Evolutionary conservation across 2,329 filamentous ascomycete species (phyloP).

Genomic region (Colletotrichum brevisporum): DNA sequence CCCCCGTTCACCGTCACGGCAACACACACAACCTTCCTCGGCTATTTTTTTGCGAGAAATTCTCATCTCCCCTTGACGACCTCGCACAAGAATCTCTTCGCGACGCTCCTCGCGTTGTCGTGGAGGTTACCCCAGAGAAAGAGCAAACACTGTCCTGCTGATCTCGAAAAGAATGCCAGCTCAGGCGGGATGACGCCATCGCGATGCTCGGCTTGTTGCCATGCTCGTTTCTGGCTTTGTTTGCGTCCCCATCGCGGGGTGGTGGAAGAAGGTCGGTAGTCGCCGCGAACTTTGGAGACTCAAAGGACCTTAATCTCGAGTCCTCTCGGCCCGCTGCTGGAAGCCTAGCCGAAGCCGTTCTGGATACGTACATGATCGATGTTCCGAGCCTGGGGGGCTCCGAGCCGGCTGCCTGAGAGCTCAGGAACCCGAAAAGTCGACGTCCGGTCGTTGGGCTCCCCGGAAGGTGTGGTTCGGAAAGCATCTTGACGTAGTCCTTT

Average conservation of each 20-base stretch:
- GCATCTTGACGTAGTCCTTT: too few species aligned
- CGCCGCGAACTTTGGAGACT: neutral
- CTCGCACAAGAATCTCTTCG: neutral
- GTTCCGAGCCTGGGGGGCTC: neutral
- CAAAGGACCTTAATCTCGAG: neutral
- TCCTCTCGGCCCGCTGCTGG: slow-evolving; percentile 17
- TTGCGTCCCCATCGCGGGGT: neutral
- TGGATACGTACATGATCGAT: slow-evolving; percentile 6
- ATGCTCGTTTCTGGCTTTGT: neutral
- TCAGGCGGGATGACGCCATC: neutral
- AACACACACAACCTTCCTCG: neutral
- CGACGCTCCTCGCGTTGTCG: neutral
- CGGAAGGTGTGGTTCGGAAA: too few species aligned
- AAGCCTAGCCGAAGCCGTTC: neutral
- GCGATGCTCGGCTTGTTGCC: neutral
- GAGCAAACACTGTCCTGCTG: slow-evolving; percentile 1
- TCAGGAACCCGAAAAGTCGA: neutral
- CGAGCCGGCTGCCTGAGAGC: neutral
- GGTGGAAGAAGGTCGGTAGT: neutral
- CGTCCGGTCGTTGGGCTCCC: too few species aligned
- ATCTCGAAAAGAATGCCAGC: neutral
- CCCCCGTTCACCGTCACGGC: neutral
- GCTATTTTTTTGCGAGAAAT: slow-evolving; percentile 6
- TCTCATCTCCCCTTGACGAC: neutral
- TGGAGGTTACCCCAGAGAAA: neutral